Percentiles rank a stretch among this genome's conserved stretches.
Conservation (phyloP, 441 rosid species). For the Kokia cookei region DNA sequence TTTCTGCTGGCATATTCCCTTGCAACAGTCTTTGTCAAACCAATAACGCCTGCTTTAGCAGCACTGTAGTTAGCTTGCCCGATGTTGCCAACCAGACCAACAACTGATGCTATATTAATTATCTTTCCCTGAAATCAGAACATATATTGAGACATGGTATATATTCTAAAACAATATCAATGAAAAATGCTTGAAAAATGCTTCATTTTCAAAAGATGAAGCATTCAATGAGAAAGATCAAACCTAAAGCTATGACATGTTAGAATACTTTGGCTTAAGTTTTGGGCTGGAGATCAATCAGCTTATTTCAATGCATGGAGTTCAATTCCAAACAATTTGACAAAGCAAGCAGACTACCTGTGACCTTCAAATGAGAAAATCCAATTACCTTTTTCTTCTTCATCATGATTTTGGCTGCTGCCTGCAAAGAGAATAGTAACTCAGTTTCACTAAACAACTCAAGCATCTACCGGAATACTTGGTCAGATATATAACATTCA, state of each 20-base stretch:
- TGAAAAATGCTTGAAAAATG: not conserved
- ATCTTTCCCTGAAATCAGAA: constrained; percentile 60
- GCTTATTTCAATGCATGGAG: not conserved
- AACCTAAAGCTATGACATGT: not conserved
- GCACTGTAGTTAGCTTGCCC: constrained; percentile 98
- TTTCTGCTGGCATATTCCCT: constrained; percentile 85
- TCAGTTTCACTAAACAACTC: constrained; percentile 17
- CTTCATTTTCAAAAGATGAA: not conserved
- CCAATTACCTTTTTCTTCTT: constrained; percentile 76
- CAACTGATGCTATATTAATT: constrained; percentile 78
- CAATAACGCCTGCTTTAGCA: constrained; percentile 94
- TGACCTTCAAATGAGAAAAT: not conserved
- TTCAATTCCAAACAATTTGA: not conserved
- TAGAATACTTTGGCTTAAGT: not conserved
- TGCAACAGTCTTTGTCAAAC: constrained; percentile 72
- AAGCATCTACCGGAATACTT: not conserved
- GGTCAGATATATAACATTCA: constrained; percentile 5
- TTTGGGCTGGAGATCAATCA: not conserved
- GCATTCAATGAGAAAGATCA: not conserved
- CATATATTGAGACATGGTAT: not conserved
- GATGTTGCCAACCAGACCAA: constrained; percentile 78
- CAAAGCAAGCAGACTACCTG: not conserved
- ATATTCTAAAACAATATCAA: constrained; percentile 1
- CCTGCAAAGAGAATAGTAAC: constrained; percentile 45
- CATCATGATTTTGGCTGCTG: constrained; percentile 92